Percentiles rank a stretch among this genome's conserved stretches.
Conservation (phyloP, 257 asterid genomes). For the Vinca minor region DNA sequence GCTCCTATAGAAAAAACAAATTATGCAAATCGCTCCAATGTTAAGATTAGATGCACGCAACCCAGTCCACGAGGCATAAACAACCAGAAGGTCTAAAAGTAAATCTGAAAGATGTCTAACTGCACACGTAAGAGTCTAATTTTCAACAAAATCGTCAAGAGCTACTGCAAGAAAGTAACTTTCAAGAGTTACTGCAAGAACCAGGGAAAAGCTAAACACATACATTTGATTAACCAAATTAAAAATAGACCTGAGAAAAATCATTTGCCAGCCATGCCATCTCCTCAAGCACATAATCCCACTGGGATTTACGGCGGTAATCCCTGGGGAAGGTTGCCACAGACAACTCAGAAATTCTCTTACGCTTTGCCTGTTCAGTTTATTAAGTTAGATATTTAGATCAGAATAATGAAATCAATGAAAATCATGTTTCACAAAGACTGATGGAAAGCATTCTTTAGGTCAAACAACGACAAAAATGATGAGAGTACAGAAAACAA, state of each 20-base stretch:
- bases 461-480: background rate
- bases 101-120: background rate
- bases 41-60: background rate
- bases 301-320: slow-evolving; percentile 51
- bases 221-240: background rate
- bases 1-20: slow-evolving; percentile 55
- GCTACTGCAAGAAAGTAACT: background rate
- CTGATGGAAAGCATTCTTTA: background rate
- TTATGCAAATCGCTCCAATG: background rate
- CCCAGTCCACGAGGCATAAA: no score
- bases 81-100: background rate
- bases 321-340: slow-evolving; percentile 30
- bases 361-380: slow-evolving; percentile 72
- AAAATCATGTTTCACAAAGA: slow-evolving; percentile 10
- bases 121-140: background rate
- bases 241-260: slow-evolving; percentile 76
- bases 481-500: slow-evolving; percentile 6
- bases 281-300: slow-evolving; percentile 96
- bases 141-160: slow-evolving; percentile 4
- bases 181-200: background rate
- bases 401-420: slow-evolving; percentile 18
- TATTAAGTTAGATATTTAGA: slow-evolving; percentile 38
- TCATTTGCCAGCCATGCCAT: slow-evolving; percentile 98
- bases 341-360: slow-evolving; percentile 62
- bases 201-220: no score